Evolutionary conservation across 1,139 yeast genomes (phyloP), one percentile per base, ranked within the genome.

Genomic region (Diutina neorugosa): DNA sequence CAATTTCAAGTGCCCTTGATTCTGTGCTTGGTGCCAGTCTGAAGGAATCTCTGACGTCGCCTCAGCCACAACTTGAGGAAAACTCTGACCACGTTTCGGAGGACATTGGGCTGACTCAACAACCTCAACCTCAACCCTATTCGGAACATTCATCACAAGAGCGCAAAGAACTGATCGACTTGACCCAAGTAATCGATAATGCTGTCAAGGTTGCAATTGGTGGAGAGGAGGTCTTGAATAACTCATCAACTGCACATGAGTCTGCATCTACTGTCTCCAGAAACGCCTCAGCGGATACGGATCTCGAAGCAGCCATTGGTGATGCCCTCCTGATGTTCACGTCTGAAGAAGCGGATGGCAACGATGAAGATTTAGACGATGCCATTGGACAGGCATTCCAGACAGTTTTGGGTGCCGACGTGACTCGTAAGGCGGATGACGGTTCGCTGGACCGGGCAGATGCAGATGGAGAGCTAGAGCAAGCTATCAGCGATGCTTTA

Each of bases 331-430:
- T 11, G n/a, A 25, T 46, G 50, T 46, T 46, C n/a, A n/a, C 50
- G 3, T 19, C 21, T 1, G 14, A 52, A 18, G 53, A 52, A 37
- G 52, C 40, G 9, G 37, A 42, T 6, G 51, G 51, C 25, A 57
- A 52, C 20, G 52, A 49, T 12, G 64, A 66, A 41, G 52, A 64
- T 53, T 60, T 68, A n/a, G 67, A 67, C 40, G 61, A 57, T 34
- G 67, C 66, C 21, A 65, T 63, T 40, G 66, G 65, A 2, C 62
- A 61, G 41, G 66, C 66, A 0, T 60, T 61, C 46, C 57, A 57
- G 43, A 50, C 58, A 2, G 55, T 60, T 9, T 52, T 52, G 25
- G 37, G 37, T 25, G 21, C 40, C 14, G 25, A 46, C 14, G 6
- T 9, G 12, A 11, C 31, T 3, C n/a, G 19, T 14, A 40, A 40